Evolutionary conservation across 1,139 yeast species (phyloP).

Genomic region (Geotrichum citri-aurantii): DNA sequence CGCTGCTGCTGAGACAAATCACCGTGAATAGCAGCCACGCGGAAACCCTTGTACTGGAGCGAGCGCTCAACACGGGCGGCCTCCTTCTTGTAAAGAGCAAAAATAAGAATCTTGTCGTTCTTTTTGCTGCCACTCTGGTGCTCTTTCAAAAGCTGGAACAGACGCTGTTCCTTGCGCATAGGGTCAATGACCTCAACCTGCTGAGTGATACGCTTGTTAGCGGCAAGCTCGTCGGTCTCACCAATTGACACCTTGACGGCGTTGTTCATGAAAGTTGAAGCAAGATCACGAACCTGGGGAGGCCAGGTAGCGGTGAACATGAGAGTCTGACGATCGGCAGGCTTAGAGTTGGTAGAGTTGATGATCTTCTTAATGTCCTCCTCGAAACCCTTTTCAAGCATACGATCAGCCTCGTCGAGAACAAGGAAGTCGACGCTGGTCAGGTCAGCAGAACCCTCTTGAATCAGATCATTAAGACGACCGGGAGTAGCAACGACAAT

Average conservation of each 20-base stretch:
- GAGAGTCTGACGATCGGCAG: constrained; percentile 61
- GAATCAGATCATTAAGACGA: constrained; percentile 80
- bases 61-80: constrained; percentile 84
- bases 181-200: constrained; percentile 91
- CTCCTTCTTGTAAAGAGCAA: constrained; percentile 94
- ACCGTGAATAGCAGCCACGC: constrained; percentile 92
- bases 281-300: constrained; percentile 80
- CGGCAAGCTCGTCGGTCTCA: constrained; percentile 86
- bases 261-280: constrained; percentile 60
- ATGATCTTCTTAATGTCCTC: constrained; percentile 87
- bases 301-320: constrained; percentile 94
- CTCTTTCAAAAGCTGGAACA: constrained; percentile 64
- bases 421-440: constrained; percentile 69
- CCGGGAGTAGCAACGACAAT: constrained; percentile 98
- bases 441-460: constrained; percentile 79
- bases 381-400: constrained; percentile 96
- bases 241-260: constrained; percentile 93
- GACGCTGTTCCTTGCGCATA: constrained; percentile 67
- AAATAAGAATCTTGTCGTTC: constrained; percentile 74
- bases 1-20: constrained; percentile 91
- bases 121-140: constrained; percentile 63
- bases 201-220: constrained; percentile 90
- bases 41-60: constrained; percentile 64
- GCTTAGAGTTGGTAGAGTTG: constrained; percentile 43
- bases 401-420: constrained; percentile 96